Base-by-base conservation (phyloP, 768 basidiomycete species). In the Phylloporus arenicola region DNA sequence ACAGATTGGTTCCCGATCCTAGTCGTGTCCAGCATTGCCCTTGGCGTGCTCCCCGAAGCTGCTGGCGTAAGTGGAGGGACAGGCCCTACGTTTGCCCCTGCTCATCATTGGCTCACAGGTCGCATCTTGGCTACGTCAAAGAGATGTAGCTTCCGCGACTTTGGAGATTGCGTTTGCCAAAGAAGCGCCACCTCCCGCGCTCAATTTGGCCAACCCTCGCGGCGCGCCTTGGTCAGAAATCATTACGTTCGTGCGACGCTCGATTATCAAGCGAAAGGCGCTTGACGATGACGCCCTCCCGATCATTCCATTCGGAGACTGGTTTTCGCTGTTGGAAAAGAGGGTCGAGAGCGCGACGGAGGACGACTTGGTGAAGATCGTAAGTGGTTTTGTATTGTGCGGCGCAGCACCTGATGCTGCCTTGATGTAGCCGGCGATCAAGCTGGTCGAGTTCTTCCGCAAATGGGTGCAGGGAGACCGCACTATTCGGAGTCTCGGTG, bases 121-220 rank as follows among this genome's bases (percentile, higher is more conserved):
- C 6, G 60, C 72, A 7, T 73, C 73, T 0, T 77, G 75, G 77
- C 42, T 78, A 6, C 73, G 76, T 1, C 63, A 68, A 43, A 66
- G 75, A 53, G 59, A 65, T 1, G 74, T 69, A 0, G 70, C 75
- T 0, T 16, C 61, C 27, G 64, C 67, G 0, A 56, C 75, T 6
- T 37, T 71, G 10, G 65, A 73, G 50, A 44, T 59, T 2, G 63
- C 61, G 7, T 60, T 67, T 41, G 19, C 1, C 29, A 49, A 52
- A 20, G 56, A 40, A 0, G 51, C 58, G 0, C 41, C 51, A 0
- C 61, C 61, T 1, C 51, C 63, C 4, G 53, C 62, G 4, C 51
- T 73, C 49, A 70, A 77, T 52, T 49, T 78, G 6, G 59, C 71
- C 0, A 71, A 75, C 52, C 75, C 75, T 9, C 52, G 60, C 6